Percentiles rank a stretch among this genome's conserved stretches.
Evolutionary conservation across 192 early-diverging fungal genomes (phyloP).

Genomic region (Gigaspora rosea): DNA sequence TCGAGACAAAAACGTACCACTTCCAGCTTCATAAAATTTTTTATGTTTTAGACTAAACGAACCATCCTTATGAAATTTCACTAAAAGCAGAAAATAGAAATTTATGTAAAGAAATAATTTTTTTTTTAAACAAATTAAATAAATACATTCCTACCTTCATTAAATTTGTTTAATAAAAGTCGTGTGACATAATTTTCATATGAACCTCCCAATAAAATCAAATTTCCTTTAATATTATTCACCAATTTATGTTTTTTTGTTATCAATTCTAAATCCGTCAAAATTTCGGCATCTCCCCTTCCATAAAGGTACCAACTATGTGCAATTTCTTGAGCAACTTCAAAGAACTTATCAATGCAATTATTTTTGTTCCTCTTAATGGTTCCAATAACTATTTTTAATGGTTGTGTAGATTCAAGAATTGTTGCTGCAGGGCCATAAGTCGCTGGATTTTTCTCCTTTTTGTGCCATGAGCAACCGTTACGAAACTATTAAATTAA

Average conservation of each 20-base stretch:
- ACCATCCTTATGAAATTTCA: slow-evolving; percentile 47
- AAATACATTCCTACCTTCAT: slow-evolving; percentile 46
- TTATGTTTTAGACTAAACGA: slow-evolving; percentile 44
- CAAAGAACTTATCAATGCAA: neutral
- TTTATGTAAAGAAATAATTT: neutral
- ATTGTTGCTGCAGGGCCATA: slow-evolving; percentile 65
- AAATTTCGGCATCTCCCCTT: slow-evolving; percentile 58
- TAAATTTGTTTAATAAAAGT: slow-evolving; percentile 35
- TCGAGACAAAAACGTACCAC: slow-evolving; percentile 38
- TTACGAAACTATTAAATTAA: slow-evolving; percentile 9
- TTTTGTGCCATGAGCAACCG: slow-evolving; percentile 30
- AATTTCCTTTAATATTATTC: slow-evolving; percentile 41
- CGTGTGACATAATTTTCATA: slow-evolving; percentile 58
- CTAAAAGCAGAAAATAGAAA: slow-evolving; percentile 16
- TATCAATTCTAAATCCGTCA: slow-evolving; percentile 57
- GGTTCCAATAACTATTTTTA: slow-evolving; percentile 50
- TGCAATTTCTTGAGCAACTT: slow-evolving; percentile 40
- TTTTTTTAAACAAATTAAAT: neutral
- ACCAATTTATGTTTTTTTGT: slow-evolving; percentile 7
- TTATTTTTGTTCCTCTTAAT: neutral
- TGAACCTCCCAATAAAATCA: slow-evolving; percentile 64
- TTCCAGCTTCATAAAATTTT: slow-evolving; percentile 50
- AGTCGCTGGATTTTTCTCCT: slow-evolving; percentile 58
- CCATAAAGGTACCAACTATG: slow-evolving; percentile 70
- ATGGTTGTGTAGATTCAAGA: slow-evolving; percentile 46